Conservation (phyloP, 2,329 filamentous ascomycete genomes). For the Grosmannia penicillata region DNA sequence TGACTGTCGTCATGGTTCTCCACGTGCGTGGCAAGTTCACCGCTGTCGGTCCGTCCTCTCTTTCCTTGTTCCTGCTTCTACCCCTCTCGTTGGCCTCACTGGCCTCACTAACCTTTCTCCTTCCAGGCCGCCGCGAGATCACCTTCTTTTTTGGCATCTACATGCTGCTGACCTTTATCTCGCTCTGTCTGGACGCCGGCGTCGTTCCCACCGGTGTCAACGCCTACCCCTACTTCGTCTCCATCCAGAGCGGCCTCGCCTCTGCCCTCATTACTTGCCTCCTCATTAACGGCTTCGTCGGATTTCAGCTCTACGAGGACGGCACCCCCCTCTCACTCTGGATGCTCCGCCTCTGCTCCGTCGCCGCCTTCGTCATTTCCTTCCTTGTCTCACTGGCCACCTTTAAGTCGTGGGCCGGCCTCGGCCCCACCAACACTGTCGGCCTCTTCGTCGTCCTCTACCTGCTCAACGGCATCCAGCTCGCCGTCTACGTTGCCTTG, state of each 20-base stretch:
- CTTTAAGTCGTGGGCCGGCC: constrained; percentile 80
- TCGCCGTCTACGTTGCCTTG: constrained; percentile 74
- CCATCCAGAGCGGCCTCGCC: constrained; percentile 68
- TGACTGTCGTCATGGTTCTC: constrained; percentile 95
- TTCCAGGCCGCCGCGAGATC: constrained; percentile 46
- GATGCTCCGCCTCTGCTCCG: constrained; percentile 68
- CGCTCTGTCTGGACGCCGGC: constrained; percentile 81
- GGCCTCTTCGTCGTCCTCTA: constrained; percentile 88
- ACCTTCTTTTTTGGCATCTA: constrained; percentile 96
- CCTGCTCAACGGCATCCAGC: constrained; percentile 73
- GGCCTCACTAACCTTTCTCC: background rate
- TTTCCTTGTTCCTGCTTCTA: too few species aligned
- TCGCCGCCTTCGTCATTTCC: constrained; percentile 70
- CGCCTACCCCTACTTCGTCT: constrained; percentile 82
- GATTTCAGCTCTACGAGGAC: constrained; percentile 96
- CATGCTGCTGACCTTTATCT: constrained; percentile 76
- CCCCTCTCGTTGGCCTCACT: too few species aligned
- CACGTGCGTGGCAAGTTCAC: constrained; percentile 97
- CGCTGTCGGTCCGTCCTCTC: constrained; percentile 59
- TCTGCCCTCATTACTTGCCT: constrained; percentile 81
- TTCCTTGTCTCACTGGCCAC: constrained; percentile 82
- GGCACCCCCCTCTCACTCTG: constrained; percentile 87
- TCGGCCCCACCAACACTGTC: constrained; percentile 72
- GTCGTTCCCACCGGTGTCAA: constrained; percentile 72
- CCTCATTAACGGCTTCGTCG: constrained; percentile 94